These are phyloP conservation scores for Aspergillus uvarum DNA, from an alignment of 2,329 filamentous ascomycete genomes.

Conservation along the genomic window DNA sequence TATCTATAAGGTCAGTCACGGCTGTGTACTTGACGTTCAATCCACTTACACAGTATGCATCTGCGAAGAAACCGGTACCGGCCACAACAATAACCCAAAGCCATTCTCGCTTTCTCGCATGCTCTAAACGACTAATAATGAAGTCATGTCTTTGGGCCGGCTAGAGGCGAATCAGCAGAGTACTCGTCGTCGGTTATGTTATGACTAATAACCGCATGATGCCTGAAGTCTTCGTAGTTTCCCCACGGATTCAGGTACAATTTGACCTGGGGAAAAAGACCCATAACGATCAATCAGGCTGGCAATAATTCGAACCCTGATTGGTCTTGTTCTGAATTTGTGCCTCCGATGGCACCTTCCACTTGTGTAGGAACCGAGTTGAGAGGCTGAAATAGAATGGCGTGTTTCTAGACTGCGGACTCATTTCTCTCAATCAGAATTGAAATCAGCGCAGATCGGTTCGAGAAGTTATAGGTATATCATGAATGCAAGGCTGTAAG, in stretches of 20 bases:
- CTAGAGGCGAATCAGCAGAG: background rate
- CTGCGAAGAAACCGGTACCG: constrained; percentile 17
- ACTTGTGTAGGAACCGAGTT: too few relatives aligned
- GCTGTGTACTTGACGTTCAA: too few relatives aligned
- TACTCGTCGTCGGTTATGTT: background rate
- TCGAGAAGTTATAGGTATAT: background rate
- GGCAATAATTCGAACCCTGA: background rate
- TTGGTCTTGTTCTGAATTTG: background rate
- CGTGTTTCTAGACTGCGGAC: too few relatives aligned
- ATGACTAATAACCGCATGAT: constrained; percentile 12
- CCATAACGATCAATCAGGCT: background rate
- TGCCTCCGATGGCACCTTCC: too few relatives aligned
- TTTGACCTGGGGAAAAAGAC: constrained; percentile 3
- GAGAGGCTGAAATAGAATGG: too few relatives aligned
- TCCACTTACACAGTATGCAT: constrained; percentile 13
- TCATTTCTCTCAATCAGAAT: too few relatives aligned
- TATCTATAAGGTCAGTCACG: constrained; percentile 11
- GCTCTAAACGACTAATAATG: constrained; percentile 14
- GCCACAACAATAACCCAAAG: constrained; percentile 16
- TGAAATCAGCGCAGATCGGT: background rate
- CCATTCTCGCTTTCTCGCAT: constrained; percentile 16
- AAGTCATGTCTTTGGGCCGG: constrained; percentile 15
- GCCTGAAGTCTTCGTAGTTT: constrained; percentile 14
- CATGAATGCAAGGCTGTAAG: background rate
- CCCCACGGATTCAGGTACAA: constrained; percentile 16